Base-by-base conservation (phyloP, 2,329 filamentous ascomycete species). In the Neoarthrinium moseri region DNA sequence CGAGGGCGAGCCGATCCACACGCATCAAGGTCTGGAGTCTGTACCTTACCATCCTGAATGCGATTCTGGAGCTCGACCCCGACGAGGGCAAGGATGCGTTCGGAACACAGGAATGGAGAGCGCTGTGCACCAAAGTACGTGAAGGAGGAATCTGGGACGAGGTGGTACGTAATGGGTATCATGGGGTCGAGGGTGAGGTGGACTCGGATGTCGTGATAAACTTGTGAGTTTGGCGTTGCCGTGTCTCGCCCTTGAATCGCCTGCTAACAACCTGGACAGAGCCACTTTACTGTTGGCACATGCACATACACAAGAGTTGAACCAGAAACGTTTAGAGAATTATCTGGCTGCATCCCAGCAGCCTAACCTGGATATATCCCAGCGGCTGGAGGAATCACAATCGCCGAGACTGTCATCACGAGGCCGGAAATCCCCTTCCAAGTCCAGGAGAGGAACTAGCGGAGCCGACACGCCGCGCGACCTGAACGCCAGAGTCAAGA, bases 21-120 rank as follows among this genome's bases (percentile, higher is more conserved):
- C 78, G 91, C 54, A 87, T 96, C 66, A 99, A 97, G 69, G 87
- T 97, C 52, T 99, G 94, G 94, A 96, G 91, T 66, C 78, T 99
- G 59, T 99, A 97, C 65, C 79, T 97, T 54, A 96, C 91, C 15
- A 86, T 96, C 41, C 75, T 97, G 51, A 96, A 96, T 70, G 87
- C 90, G 30, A 87, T 96, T 52, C 75, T 95, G 27, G 92, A 97
- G 60, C 75, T 97, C 61, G 90, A 91, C 46, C 77, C 88, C 2
- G 89, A 96, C 55, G 91, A 96, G 66, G 94, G 92, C 40, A 96
- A 94, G 71, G 81, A 86, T 42, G 80, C 86, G 11, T 95, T 97
- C 70, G 94, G 94, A 4, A 84, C 83, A 43, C 83, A 88, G 60
- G 85, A 89, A 63, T 99, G 91, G 89, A 86, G 89, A 64, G 73